Conservation (phyloP, 352 stramenopile species). For the Phytophthora sojae region DNA sequence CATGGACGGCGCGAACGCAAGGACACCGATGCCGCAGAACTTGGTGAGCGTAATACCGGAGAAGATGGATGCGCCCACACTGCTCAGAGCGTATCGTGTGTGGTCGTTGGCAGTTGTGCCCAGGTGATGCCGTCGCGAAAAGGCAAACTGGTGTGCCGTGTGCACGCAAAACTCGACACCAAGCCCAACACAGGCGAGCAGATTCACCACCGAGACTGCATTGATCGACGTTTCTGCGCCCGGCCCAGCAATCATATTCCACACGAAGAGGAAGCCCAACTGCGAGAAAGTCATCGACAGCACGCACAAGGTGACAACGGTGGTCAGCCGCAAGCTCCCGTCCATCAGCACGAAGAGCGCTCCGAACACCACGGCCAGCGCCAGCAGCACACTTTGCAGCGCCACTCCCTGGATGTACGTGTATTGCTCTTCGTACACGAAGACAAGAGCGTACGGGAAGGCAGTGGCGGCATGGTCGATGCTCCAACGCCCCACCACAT, state of each 20-base stretch:
- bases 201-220: conserved; percentile 90
- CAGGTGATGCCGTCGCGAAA: conserved; percentile 55
- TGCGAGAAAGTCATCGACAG: conserved; percentile 82
- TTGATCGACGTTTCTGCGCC: conserved; percentile 84
- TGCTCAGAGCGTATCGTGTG: conserved; percentile 74
- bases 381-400: conserved; percentile 85
- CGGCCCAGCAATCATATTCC: conserved; percentile 60
- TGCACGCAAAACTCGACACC: conserved; percentile 93
- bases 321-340: conserved; percentile 63
- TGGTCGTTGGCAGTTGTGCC: conserved; percentile 68
- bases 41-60: conserved; percentile 95
- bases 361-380: conserved; percentile 82
- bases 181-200: conserved; percentile 88
- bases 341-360: conserved; percentile 84
- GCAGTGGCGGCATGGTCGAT: conserved; percentile 36
- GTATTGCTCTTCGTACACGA: conserved; percentile 95
- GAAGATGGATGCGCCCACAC: conserved; percentile 84
- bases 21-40: conserved; percentile 89
- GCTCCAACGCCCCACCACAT: conserved; percentile 58
- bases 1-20: conserved; percentile 91
- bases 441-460: conserved; percentile 92
- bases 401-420: conserved; percentile 91
- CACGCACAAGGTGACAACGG: conserved; percentile 80
- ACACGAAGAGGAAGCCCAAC: conserved; percentile 84
- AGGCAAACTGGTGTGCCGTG: conserved; percentile 85